Conservation (phyloP, 495 filamentous ascomycete genomes). For the Penicillium canescens region DNA sequence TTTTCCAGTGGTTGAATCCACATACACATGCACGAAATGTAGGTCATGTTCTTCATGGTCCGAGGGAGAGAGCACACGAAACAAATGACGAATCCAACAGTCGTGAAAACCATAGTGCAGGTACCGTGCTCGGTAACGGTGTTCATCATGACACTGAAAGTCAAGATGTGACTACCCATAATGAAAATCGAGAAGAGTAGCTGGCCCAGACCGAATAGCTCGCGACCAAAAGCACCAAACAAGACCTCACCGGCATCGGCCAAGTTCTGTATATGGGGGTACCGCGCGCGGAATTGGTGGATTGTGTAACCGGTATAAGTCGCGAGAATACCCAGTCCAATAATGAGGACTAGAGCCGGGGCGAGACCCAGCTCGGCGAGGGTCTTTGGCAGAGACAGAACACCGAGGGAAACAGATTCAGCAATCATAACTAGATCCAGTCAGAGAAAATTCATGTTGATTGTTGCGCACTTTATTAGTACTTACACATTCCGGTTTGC, state of each 20-base stretch:
- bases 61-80: conserved; percentile 64
- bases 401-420: conserved; percentile 63
- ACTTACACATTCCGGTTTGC: conserved; percentile 35
- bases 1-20: background rate
- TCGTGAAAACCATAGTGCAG: conserved; percentile 68
- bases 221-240: conserved; percentile 61
- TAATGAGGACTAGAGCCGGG: conserved; percentile 50
- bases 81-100: conserved; percentile 63
- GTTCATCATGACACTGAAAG: conserved; percentile 67
- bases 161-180: conserved; percentile 71
- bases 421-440: conserved; percentile 54
- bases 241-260: conserved; percentile 73
- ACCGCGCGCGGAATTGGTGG: conserved; percentile 31
- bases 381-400: conserved; percentile 57
- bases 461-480: too few species aligned
- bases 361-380: conserved; percentile 63
- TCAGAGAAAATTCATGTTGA: conserved; percentile 2
- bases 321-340: conserved; percentile 63
- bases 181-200: conserved; percentile 70
- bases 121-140: conserved; percentile 61
- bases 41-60: conserved; percentile 60
- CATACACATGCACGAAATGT: conserved; percentile 57
- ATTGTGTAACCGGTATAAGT: conserved; percentile 46
- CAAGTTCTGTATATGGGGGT: conserved; percentile 62
- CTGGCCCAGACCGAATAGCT: conserved; percentile 62